Conservation (phyloP, 2,329 filamentous ascomycete genomes). For the Alternaria angustiovoidea region DNA sequence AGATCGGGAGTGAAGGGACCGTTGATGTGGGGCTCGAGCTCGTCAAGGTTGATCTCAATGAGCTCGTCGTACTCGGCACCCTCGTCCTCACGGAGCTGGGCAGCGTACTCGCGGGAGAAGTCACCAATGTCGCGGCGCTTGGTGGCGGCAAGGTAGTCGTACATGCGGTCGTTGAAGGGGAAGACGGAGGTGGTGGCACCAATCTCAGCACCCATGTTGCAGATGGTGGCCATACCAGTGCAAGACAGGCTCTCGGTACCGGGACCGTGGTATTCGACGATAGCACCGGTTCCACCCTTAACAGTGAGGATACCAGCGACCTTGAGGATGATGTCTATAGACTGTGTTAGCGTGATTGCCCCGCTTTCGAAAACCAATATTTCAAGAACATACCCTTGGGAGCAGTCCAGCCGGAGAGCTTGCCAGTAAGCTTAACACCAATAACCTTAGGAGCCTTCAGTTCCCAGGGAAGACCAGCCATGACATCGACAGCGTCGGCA, state of each 20-base stretch:
- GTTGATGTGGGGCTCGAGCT: slow-evolving; percentile 98
- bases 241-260: slow-evolving; percentile 77
- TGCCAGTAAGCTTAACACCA: slow-evolving; percentile 91
- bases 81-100: slow-evolving; percentile 86
- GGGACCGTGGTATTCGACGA: slow-evolving; percentile 78
- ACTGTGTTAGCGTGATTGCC: slow-evolving; percentile 16
- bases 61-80: slow-evolving; percentile 95
- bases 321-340: slow-evolving; percentile 90
- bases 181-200: slow-evolving; percentile 93
- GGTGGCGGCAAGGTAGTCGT: slow-evolving; percentile 91
- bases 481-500: slow-evolving; percentile 98
- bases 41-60: slow-evolving; percentile 93
- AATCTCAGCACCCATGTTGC: slow-evolving; percentile 62
- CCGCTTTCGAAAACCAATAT: slow-evolving; percentile 15
- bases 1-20: slow-evolving; percentile 98
- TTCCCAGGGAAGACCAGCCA: slow-evolving; percentile 97
- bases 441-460: slow-evolving; percentile 97
- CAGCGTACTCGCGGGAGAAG: slow-evolving; percentile 82
- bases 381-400: slow-evolving; percentile 76
- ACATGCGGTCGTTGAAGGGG: slow-evolving; percentile 98
- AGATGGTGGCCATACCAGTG: slow-evolving; percentile 89
- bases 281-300: slow-evolving; percentile 95
- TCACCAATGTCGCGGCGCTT: slow-evolving; percentile 92
- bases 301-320: slow-evolving; percentile 96
- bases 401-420: slow-evolving; percentile 88